A percentile compares a stretch with the other conserved stretches of the same genome.
These are phyloP conservation scores for Phylloporus gajari DNA, from an alignment of 1,284 basidiomycete species.

Conservation along the genomic window DNA sequence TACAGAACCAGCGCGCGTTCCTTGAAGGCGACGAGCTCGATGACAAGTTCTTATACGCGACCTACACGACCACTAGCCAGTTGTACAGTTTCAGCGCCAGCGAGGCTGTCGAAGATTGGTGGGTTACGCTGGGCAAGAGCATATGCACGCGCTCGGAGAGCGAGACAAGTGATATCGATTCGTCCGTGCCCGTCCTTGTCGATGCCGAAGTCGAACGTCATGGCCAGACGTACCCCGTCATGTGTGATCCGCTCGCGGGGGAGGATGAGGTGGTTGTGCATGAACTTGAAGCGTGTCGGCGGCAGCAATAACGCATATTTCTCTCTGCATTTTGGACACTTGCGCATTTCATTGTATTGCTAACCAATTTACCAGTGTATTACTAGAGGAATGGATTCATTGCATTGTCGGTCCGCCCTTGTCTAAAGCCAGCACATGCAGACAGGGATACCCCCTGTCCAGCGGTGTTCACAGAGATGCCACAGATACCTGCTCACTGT, in stretches of 20 bases:
- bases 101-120: conserved; percentile 61
- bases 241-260: conserved; percentile 25
- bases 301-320: background rate
- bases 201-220: conserved; percentile 25
- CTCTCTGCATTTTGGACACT: background rate
- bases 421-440: too few species aligned
- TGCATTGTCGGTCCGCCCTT: too few species aligned
- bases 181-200: conserved; percentile 17
- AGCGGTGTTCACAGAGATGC: too few species aligned
- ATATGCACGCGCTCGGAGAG: conserved; percentile 27
- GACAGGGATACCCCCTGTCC: too few species aligned
- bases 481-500: too few species aligned
- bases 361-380: background rate
- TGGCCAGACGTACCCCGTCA: conserved; percentile 8
- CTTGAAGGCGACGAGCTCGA: conserved; percentile 50
- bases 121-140: conserved; percentile 55
- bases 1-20: conserved; percentile 44
- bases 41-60: conserved; percentile 48
- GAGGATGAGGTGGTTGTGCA: conserved; percentile 21
- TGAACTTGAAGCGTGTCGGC: conserved; percentile 20
- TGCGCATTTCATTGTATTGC: background rate
- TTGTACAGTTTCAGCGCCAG: conserved; percentile 52
- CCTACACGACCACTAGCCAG: conserved; percentile 54
- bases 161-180: background rate
- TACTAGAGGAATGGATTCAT: background rate